phyloP scores from a whole-genome alignment of 139 green algal genomes.

The Eudorina sp. region DNA sequence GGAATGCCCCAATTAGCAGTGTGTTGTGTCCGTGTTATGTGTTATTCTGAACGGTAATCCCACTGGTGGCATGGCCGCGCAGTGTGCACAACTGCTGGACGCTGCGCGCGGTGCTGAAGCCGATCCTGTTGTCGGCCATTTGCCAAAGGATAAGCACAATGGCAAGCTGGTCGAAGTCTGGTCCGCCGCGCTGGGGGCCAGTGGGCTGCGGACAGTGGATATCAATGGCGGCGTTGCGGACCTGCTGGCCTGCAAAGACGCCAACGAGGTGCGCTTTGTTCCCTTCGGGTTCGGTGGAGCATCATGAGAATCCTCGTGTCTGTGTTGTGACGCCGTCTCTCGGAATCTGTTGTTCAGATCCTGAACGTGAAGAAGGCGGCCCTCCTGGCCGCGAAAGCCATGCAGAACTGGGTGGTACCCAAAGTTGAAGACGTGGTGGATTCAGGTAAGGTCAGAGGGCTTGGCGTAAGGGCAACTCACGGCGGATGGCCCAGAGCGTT shows the following conservation, averaged over 20 bases:
- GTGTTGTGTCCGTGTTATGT: too few relatives aligned
- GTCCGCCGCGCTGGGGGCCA: constrained; percentile 33
- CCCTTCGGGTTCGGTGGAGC: neutral
- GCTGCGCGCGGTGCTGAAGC: constrained; percentile 54
- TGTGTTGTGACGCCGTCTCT: neutral
- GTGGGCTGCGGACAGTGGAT: constrained; percentile 61
- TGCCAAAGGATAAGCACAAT: constrained; percentile 84
- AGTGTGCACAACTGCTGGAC: constrained; percentile 74
- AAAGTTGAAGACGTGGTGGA: constrained; percentile 64
- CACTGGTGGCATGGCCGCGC: too few relatives aligned
- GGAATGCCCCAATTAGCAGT: too few relatives aligned
- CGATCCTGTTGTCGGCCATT: constrained; percentile 64
- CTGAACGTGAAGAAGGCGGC: constrained; percentile 91
- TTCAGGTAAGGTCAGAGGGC: constrained; percentile 2
- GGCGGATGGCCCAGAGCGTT: too few relatives aligned
- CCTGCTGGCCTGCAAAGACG: constrained; percentile 88
- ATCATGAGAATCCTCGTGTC: neutral
- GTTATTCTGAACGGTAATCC: too few relatives aligned
- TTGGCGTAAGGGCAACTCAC: too few relatives aligned
- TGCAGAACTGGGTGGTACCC: constrained; percentile 83
- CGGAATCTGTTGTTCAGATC: too few relatives aligned
- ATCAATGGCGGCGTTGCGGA: constrained; percentile 68
- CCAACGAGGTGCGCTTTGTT: constrained; percentile 67
- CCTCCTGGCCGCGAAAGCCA: constrained; percentile 77
- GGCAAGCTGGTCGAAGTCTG: constrained; percentile 78